Percentiles rank a stretch among this genome's conserved stretches.
phyloP scores from a whole-genome alignment of 2,329 filamentous ascomycete genomes.

The Blastomyces emzantsi region DNA sequence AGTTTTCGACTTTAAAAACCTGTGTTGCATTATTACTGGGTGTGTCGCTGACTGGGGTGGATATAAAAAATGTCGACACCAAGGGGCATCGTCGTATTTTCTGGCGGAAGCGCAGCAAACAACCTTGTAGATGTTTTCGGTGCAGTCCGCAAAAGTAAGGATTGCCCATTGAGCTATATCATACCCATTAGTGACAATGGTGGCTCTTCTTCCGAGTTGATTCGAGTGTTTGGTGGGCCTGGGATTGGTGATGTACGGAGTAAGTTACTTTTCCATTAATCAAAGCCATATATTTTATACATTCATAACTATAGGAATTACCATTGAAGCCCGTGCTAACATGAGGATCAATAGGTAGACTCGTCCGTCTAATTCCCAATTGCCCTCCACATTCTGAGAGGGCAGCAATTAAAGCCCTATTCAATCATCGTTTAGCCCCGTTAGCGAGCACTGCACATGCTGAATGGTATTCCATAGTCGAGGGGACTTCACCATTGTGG shows the following conservation, averaged over 20 bases:
- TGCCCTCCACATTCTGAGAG: conserved; percentile 52
- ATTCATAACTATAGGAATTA: not conserved
- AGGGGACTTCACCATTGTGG: conserved; percentile 73
- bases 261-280: conserved; percentile 32
- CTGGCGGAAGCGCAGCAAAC: conserved; percentile 89
- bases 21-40: not conserved
- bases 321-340: not conserved
- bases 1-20: not conserved
- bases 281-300: not conserved
- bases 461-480: conserved; percentile 86
- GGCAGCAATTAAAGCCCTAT: conserved; percentile 67
- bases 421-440: conserved; percentile 74
- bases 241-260: conserved; percentile 72
- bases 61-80: conserved; percentile 4
- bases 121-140: conserved; percentile 86
- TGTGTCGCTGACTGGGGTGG: too few relatives aligned
- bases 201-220: conserved; percentile 85
- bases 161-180: conserved; percentile 66
- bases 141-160: conserved; percentile 53
- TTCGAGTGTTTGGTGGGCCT: conserved; percentile 88
- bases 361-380: conserved; percentile 82
- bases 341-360: conserved; percentile 53
- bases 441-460: conserved; percentile 52
- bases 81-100: conserved; percentile 73
- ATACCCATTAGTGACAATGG: conserved; percentile 97